Conservation (phyloP, 2,329 filamentous ascomycete species). For the Grosmannia serpens region DNA sequence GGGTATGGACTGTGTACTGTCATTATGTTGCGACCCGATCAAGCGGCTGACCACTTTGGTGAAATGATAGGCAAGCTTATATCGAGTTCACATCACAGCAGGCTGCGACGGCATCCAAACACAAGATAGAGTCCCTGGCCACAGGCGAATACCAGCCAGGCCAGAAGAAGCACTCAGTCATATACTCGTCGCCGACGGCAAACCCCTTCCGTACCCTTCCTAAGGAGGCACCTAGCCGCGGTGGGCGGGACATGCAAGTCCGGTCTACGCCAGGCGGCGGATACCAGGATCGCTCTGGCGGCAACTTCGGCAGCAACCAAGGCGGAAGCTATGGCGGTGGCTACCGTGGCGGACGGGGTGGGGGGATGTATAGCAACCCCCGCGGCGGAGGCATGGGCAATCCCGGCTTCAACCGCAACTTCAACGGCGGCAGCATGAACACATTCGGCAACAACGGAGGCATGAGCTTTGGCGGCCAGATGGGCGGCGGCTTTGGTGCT, state of each 20-base stretch:
- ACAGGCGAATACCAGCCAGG: conserved; percentile 38
- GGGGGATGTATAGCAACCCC: conserved; percentile 21
- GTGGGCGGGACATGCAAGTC: conserved; percentile 51
- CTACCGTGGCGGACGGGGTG: conserved; percentile 17
- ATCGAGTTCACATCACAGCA: conserved; percentile 75
- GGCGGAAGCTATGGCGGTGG: conserved; percentile 26
- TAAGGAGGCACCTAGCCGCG: conserved; percentile 69
- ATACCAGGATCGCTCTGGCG: conserved; percentile 35
- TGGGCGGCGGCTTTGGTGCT: conserved; percentile 36
- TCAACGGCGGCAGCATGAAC: conserved; percentile 29
- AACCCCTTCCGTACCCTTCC: conserved; percentile 89
- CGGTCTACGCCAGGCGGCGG: conserved; percentile 33
- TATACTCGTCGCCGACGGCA: conserved; percentile 62
- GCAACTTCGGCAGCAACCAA: conserved; percentile 34
- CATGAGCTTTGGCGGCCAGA: conserved; percentile 25
- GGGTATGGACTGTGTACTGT: conserved; percentile 46
- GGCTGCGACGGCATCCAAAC: conserved; percentile 76
- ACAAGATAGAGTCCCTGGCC: conserved; percentile 57
- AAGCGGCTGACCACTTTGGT: neutral
- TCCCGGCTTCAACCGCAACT: conserved; percentile 26
- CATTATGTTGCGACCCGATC: neutral
- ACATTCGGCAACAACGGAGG: conserved; percentile 21
- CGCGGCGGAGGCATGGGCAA: conserved; percentile 25
- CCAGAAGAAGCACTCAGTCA: conserved; percentile 61
- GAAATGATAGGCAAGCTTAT: conserved; percentile 53